These are phyloP conservation scores for Penicillium sp. DNA, from an alignment of 2,329 filamentous ascomycete genomes.

Conservation along the genomic window DNA sequence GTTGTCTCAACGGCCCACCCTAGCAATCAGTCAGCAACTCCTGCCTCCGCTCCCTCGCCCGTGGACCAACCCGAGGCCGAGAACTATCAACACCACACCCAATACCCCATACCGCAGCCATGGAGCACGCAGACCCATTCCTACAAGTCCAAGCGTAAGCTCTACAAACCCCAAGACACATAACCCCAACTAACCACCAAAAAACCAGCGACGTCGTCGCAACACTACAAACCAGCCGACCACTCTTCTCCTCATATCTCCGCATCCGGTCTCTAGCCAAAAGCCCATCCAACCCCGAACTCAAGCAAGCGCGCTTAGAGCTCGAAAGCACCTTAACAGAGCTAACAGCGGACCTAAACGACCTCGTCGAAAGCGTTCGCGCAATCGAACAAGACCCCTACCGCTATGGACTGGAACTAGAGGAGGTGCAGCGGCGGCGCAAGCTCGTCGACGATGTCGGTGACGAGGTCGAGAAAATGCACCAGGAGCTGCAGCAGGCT, in stretches of 20 bases:
- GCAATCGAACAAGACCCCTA: constrained; percentile 82
- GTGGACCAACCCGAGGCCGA: constrained; percentile 1
- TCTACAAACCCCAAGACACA: background rate
- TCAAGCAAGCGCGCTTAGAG: constrained; percentile 58
- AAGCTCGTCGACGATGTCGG: constrained; percentile 82
- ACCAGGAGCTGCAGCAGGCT: constrained; percentile 62
- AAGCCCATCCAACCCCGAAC: constrained; percentile 60
- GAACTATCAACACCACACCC: constrained; percentile 5
- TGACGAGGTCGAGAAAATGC: constrained; percentile 80
- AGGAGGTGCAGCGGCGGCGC: constrained; percentile 72
- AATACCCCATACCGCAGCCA: constrained; percentile 14
- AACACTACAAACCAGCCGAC: constrained; percentile 69
- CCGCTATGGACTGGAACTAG: constrained; percentile 71
- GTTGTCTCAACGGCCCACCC: background rate
- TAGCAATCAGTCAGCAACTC: background rate
- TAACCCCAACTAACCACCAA: constrained; percentile 7
- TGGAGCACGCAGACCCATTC: constrained; percentile 39
- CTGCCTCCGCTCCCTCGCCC: constrained; percentile 1
- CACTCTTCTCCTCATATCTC: constrained; percentile 87
- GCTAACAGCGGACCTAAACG: constrained; percentile 74
- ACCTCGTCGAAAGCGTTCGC: constrained; percentile 76
- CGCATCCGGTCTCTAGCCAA: constrained; percentile 83
- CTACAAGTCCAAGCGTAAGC: constrained; percentile 42
- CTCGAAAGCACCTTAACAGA: constrained; percentile 68
- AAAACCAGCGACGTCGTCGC: constrained; percentile 69